These are phyloP conservation scores for Aspergillus sp. DNA, from an alignment of 2,329 filamentous ascomycete species.

Conservation along the genomic window DNA sequence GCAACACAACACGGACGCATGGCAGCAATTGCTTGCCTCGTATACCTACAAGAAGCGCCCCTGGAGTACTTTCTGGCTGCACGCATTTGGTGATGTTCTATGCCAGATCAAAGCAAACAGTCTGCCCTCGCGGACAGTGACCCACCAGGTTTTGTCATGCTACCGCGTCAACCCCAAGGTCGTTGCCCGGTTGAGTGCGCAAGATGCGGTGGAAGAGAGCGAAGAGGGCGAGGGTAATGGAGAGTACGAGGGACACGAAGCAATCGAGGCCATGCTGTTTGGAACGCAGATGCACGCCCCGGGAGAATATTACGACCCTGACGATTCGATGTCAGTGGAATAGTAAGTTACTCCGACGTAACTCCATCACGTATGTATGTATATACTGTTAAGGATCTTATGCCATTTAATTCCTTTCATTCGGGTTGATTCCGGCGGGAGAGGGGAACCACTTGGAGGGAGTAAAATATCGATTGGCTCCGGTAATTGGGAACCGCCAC, in stretches of 20 bases:
- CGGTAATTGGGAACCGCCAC: not conserved
- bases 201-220: slow-evolving; percentile 18
- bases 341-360: slow-evolving; percentile 6
- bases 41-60: slow-evolving; percentile 31
- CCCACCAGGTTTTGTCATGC: slow-evolving; percentile 28
- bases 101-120: slow-evolving; percentile 33
- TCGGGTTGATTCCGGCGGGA: slow-evolving; percentile 5
- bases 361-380: no score
- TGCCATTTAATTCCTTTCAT: no score
- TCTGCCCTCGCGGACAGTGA: slow-evolving; percentile 25
- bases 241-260: slow-evolving; percentile 32
- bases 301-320: slow-evolving; percentile 20
- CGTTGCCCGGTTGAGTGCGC: slow-evolving; percentile 26
- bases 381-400: no score
- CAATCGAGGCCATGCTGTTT: slow-evolving; percentile 28
- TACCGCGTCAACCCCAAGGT: slow-evolving; percentile 34
- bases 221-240: slow-evolving; percentile 11
- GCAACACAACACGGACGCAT: slow-evolving; percentile 32
- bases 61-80: slow-evolving; percentile 25
- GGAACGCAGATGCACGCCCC: slow-evolving; percentile 9
- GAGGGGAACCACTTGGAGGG: not conserved
- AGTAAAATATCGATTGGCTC: not conserved
- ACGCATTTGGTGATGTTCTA: slow-evolving; percentile 34
- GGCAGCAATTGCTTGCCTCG: slow-evolving; percentile 39
- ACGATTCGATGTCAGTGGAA: slow-evolving; percentile 27